These are phyloP conservation scores for Raphanus sativus DNA, from an alignment of 345 rosid species.

Conservation along the genomic window DNA sequence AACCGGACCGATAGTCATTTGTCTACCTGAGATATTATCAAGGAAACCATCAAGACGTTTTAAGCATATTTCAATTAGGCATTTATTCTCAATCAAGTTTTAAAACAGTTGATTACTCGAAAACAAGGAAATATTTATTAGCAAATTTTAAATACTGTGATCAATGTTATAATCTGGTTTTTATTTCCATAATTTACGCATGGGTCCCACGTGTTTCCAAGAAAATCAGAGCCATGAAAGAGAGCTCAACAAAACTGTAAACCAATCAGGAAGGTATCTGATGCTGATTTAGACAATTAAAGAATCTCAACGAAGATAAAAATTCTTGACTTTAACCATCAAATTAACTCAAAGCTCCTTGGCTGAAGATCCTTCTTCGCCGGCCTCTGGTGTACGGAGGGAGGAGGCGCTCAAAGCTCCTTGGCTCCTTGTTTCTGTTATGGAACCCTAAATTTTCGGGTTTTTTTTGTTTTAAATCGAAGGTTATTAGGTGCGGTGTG, in stretches of 20 bases:
- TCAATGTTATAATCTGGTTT: background rate
- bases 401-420: too few relatives aligned
- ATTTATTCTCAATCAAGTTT: background rate
- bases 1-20: too few relatives aligned
- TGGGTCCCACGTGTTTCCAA: conserved; percentile 31
- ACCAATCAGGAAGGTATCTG: conserved; percentile 41
- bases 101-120: background rate
- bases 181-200: conserved; percentile 6
- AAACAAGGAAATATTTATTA: background rate
- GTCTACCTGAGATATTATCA: too few relatives aligned
- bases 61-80: background rate
- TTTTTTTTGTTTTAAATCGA: too few relatives aligned
- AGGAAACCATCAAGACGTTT: background rate
- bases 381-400: too few relatives aligned
- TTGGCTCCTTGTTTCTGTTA: too few relatives aligned
- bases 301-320: conserved; percentile 16
- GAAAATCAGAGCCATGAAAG: conserved; percentile 38
- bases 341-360: too few relatives aligned
- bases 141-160: background rate
- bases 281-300: conserved; percentile 18
- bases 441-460: too few relatives aligned
- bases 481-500: too few relatives aligned
- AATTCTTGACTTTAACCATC: conserved; percentile 29
- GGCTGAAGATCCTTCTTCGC: too few relatives aligned
- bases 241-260: conserved; percentile 27